Evolutionary conservation across 345 rosid species (phyloP).

Genomic region (Passiflora organensis): DNA sequence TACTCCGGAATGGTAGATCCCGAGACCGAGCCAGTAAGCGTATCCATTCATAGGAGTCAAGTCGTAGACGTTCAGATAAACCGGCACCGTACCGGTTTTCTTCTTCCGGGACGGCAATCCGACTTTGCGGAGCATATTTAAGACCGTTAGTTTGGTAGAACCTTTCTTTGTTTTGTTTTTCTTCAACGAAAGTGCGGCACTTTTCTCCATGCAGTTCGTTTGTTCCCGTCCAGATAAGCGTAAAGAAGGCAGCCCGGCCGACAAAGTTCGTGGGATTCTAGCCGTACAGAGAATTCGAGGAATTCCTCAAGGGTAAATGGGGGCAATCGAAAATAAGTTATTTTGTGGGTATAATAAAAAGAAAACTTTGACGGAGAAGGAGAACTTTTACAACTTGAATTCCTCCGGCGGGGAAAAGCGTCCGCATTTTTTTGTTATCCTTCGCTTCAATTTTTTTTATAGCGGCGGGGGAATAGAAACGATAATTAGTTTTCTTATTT

Average conservation of each 20-base stretch:
- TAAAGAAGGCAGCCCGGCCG: constrained; percentile 6
- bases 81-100: constrained; percentile 65
- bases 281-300: no score
- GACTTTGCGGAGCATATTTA: no score
- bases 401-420: constrained; percentile 1
- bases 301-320: neutral
- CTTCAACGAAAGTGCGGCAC: neutral
- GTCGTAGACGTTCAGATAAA: constrained; percentile 91
- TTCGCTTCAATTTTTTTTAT: neutral
- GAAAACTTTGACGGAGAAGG: no score
- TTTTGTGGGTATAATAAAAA: no score
- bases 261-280: neutral
- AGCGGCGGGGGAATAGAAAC: neutral
- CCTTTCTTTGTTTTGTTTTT: no score
- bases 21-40: constrained; percentile 95
- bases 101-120: constrained; percentile 48
- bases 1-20: constrained; percentile 96
- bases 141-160: no score
- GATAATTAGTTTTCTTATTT: neutral
- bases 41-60: constrained; percentile 88
- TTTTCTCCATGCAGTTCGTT: no score
- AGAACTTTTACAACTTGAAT: neutral
- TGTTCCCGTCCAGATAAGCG: no score
- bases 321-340: neutral
- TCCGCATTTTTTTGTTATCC: neutral